Conservation (phyloP, 345 rosid species). For the Rhizophora apiculata region DNA sequence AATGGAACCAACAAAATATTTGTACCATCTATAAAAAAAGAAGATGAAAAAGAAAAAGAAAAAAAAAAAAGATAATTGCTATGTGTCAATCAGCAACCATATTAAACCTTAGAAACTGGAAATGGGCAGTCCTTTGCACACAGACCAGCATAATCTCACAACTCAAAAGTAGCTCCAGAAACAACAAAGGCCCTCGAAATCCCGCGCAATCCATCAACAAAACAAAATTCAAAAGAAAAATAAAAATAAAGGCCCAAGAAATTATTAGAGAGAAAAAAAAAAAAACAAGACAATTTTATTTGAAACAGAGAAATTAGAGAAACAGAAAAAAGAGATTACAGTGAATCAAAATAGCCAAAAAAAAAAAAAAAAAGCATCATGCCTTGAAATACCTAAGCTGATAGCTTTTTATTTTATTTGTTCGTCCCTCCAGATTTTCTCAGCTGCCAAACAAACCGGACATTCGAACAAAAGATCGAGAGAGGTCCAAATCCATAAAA, state of each 20-base stretch:
- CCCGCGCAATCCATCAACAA: background rate
- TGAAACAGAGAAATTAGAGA: background rate
- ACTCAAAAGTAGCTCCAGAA: background rate
- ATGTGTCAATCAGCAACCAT: background rate
- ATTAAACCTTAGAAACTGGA: background rate
- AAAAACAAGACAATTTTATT: background rate
- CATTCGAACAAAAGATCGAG: background rate
- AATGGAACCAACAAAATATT: background rate
- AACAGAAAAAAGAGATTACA: background rate
- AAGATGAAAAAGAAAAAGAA: background rate
- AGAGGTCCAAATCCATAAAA: background rate
- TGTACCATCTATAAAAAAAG: background rate
- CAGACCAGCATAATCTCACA: background rate
- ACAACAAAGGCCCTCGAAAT: background rate
- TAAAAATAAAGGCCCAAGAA: background rate
- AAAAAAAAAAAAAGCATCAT: background rate
- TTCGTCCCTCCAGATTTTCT: background rate
- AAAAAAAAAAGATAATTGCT: no score
- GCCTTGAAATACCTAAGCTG: background rate
- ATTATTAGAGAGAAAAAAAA: background rate
- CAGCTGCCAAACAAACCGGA: background rate
- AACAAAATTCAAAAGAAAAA: background rate
- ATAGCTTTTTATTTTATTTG: no score
- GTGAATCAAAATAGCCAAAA: background rate
- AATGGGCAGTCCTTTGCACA: background rate